These are phyloP conservation scores for Phallus indusiatus DNA, from an alignment of 768 basidiomycete genomes.

Conservation along the genomic window DNA sequence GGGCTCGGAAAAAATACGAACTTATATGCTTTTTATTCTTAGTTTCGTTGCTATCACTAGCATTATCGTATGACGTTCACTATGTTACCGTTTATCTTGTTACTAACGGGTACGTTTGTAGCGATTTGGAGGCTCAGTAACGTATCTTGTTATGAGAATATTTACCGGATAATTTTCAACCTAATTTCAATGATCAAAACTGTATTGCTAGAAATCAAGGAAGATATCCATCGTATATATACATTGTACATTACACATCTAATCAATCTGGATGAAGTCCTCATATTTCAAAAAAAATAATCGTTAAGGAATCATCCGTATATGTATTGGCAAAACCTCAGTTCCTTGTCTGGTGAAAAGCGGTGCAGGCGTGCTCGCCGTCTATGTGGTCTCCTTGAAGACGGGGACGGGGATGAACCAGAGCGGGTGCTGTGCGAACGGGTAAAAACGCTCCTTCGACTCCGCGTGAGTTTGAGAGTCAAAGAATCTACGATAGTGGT, in stretches of 20 bases:
- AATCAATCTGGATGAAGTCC: not conserved
- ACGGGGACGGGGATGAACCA: not conserved
- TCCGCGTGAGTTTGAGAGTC: not conserved
- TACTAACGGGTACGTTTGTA: not conserved
- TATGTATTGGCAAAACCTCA: constrained; percentile 4
- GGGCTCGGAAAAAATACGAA: constrained; percentile 48
- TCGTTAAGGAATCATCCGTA: not conserved
- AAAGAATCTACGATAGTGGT: not conserved
- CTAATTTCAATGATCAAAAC: not conserved
- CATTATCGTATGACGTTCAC: constrained; percentile 25
- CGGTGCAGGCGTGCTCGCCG: not conserved
- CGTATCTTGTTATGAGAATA: constrained; percentile 8
- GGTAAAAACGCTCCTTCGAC: not conserved
- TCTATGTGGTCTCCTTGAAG: not conserved
- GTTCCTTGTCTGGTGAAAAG: not conserved
- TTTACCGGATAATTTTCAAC: constrained; percentile 6
- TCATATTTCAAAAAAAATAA: not conserved
- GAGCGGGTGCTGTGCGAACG: not conserved
- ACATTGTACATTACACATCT: not conserved
- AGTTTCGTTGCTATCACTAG: constrained; percentile 76
- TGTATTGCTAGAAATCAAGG: not conserved
- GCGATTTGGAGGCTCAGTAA: constrained; percentile 7
- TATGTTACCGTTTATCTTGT: not conserved
- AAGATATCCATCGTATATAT: not conserved
- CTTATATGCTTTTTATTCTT: constrained; percentile 73